Base-by-base conservation (phyloP, 2,329 filamentous ascomycete genomes). In the Myriangium duriaei region DNA sequence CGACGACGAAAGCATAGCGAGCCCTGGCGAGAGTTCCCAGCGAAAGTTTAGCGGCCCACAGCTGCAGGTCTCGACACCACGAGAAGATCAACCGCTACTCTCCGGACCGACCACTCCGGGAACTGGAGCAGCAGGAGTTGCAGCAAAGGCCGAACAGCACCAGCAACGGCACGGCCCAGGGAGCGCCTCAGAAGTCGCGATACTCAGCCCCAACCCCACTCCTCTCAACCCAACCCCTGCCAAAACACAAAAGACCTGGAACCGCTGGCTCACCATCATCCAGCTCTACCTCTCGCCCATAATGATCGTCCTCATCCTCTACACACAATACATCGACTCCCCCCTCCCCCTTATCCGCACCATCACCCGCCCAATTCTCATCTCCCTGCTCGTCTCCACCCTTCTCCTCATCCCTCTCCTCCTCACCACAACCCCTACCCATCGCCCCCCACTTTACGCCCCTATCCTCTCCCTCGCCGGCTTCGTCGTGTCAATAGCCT, bases 401-500 rank as follows among this genome's bases (percentile, higher is more conserved):
- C 54, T 80, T 14, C 62, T 81, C 30, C 67, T 95, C 30, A 69
- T 62, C 0, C 53, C 79, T 3, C 62, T 96, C 10, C 62, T 92
- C 2, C 43, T 75, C 3, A 77, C 77, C 13, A 92, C 87, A 0
- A 73, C 71, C 1, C 69, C 79, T 5, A 66, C 74, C 34, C 71
- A 69, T 21, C 76, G 79, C 18, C 81, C 83, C 0, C 74, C 70
- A 45, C 26, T 42, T 14, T 43, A 42, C 37, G 80, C 87, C 42
- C 79, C 79, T 34, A 53, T 88, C 15, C 69, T 96, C 32, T 93
- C 86, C 54, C 84, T 94, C 51, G 65, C 92, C 24, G 91, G 92
- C 5, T 98, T 98, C 54, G 66, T 81, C 6, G 92, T 96, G 42
- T 78, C 81, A 44, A 91, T 96, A 41, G 81, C 84, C 15, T 98